Base-by-base conservation (phyloP, 2,329 filamentous ascomycete genomes). In the Fusarium sp. region DNA sequence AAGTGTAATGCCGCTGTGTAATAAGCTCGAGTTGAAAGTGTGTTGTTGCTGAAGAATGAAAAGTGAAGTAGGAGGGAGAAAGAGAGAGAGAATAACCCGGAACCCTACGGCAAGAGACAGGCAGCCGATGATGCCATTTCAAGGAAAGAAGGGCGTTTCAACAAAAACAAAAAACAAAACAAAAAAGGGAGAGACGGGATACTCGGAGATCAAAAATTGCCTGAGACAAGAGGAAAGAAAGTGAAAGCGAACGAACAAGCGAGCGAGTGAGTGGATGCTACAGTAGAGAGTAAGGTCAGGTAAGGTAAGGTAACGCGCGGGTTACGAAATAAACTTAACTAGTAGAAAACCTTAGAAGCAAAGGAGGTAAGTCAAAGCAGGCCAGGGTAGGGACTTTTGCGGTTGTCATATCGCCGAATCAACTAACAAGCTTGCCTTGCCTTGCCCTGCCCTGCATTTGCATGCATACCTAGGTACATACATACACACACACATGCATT, bases 371-470 rank as follows among this genome's bases (percentile, higher is more conserved):
- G 24, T 38, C 51, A 39, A 39, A 38, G 51, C 51, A 54, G n/a
- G 50, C 30, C 36, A 67, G 47, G 68, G 64, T 10, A 51, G 64
- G 68, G 50, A 66, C 62, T 74, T 70, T 65, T 74, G 55, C 60
- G 47, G 63, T 75, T 44, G 55, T 66, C 58, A 62, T 56, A 71
- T 67, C 45, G 51, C 64, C 55, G 60, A 75, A 62, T 75, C 59
- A 47, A 74, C 68, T 74, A 74, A 74, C 66, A 73, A 71, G 62
- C 67, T 62, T 56, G 66, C 52, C 71, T 62, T 60, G 61, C 52
- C 55, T 42, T 54, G 44, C 42, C 42, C 26, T 54, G 44, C 42
- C 42, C 26, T 48, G 45, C 45, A 44, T 28, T 22, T 48, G 30
- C 56, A 52, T 48, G 42, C 56, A 50, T 50, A 30, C 9, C 28